Conservation (phyloP, 1,284 basidiomycete species). For the Caloboletus inedulis region DNA sequence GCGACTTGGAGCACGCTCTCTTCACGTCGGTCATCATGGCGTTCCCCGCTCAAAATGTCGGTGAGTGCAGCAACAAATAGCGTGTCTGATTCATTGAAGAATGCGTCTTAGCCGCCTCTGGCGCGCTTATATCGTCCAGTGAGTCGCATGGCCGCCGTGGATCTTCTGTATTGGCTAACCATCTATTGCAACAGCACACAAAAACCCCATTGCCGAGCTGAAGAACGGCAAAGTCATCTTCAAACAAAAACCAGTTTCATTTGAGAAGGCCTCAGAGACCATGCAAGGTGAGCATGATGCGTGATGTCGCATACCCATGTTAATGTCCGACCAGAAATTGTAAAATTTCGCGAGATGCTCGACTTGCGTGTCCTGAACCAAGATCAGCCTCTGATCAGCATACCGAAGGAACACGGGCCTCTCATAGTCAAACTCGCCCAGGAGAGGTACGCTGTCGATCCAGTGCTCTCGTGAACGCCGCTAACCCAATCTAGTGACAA, state of each 20-base stretch:
- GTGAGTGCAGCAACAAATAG: conserved; percentile 29
- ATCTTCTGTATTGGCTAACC: background rate
- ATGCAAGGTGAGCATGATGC: conserved; percentile 62
- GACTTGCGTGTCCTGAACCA: conserved; percentile 46
- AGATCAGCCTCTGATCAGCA: conserved; percentile 45
- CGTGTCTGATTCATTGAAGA: conserved; percentile 11
- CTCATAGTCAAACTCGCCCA: conserved; percentile 78
- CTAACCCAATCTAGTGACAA: conserved; percentile 56
- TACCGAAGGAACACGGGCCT: conserved; percentile 68
- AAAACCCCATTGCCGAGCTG: conserved; percentile 51
- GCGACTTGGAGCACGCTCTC: conserved; percentile 14
- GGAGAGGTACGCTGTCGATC: conserved; percentile 57
- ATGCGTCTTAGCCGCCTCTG: conserved; percentile 12
- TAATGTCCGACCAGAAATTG: conserved; percentile 46
- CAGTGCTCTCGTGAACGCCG: background rate
- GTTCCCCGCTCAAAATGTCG: conserved; percentile 33
- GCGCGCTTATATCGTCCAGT: conserved; percentile 17
- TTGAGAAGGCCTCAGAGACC: conserved; percentile 77
- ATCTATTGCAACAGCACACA: conserved; percentile 29
- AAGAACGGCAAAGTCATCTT: conserved; percentile 75
- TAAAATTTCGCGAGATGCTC: conserved; percentile 69
- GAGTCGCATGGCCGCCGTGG: conserved; percentile 1
- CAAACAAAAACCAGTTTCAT: conserved; percentile 73
- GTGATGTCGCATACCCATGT: background rate
- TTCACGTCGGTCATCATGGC: conserved; percentile 36